Percentiles rank a stretch among this genome's conserved stretches.
These are phyloP conservation scores for Russula dissimulans DNA, from an alignment of 768 basidiomycete genomes.

Conservation along the genomic window DNA sequence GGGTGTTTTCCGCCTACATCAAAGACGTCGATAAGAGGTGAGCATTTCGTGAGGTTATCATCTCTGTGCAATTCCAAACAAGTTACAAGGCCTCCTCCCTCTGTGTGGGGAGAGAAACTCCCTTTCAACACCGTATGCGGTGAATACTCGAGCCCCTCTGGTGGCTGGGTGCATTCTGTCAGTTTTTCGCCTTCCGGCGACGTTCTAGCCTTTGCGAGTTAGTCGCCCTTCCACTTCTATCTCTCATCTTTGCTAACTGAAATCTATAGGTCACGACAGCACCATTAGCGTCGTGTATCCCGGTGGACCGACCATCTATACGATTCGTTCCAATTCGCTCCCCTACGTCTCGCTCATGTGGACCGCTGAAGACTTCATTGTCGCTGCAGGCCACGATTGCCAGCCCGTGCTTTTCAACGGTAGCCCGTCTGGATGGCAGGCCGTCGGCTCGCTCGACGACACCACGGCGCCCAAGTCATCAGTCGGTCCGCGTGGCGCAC, in stretches of 20 bases:
- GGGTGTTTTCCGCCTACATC: slow-evolving; percentile 96
- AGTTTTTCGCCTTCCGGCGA: slow-evolving; percentile 98
- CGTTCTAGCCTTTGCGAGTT: slow-evolving; percentile 84
- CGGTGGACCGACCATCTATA: slow-evolving; percentile 59
- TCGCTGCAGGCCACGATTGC: slow-evolving; percentile 97
- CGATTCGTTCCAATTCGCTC: slow-evolving; percentile 65
- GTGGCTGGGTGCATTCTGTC: slow-evolving; percentile 96
- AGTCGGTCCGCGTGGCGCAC: slow-evolving; percentile 38
- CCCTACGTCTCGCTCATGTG: slow-evolving; percentile 82
- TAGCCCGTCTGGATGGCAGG: slow-evolving; percentile 65
- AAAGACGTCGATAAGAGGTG: slow-evolving; percentile 95
- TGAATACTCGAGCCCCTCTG: slow-evolving; percentile 79
- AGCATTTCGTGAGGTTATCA: slow-evolving; percentile 11
- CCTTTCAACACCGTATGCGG: slow-evolving; percentile 98
- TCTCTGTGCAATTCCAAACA: background rate
- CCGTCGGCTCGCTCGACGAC: slow-evolving; percentile 79
- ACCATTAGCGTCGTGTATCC: slow-evolving; percentile 91
- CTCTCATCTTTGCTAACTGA: slow-evolving; percentile 7
- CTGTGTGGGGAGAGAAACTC: slow-evolving; percentile 95
- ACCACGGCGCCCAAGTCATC: slow-evolving; percentile 38
- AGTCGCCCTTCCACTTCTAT: slow-evolving; percentile 27
- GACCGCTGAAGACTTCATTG: slow-evolving; percentile 70
- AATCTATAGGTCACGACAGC: slow-evolving; percentile 78
- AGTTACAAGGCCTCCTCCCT: slow-evolving; percentile 61
- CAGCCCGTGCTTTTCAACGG: slow-evolving; percentile 86